phyloP scores from a whole-genome alignment of 148 eudicot species.

The Amaranthus cruentus region DNA sequence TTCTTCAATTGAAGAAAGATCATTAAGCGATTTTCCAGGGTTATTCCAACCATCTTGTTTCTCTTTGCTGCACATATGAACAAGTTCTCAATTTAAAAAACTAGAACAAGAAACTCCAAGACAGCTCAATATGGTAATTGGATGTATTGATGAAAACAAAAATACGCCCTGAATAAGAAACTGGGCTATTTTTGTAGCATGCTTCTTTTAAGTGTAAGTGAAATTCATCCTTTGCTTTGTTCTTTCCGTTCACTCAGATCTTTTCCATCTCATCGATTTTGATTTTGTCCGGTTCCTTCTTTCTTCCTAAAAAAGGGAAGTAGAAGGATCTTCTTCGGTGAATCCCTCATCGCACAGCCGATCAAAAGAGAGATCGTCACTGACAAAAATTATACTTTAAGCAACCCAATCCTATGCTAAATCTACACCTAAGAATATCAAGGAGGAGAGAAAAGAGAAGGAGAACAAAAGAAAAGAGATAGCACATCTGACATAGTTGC shows the following conservation, averaged over 20 bases:
- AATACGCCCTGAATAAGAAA: not conserved
- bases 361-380: no score
- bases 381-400: no score
- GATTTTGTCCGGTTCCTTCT: not conserved
- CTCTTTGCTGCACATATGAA: slow-evolving; percentile 26
- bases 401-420: no score
- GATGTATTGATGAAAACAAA: no score
- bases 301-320: no score
- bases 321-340: no score
- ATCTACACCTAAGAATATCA: no score
- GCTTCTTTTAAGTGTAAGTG: slow-evolving; percentile 4
- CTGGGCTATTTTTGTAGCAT: not conserved
- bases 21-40: slow-evolving; percentile 26
- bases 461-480: no score
- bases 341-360: no score
- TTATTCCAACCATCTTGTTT: slow-evolving; percentile 23
- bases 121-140: no score
- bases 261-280: not conserved
- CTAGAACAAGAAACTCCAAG: not conserved
- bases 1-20: slow-evolving; percentile 21
- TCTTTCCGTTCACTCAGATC: slow-evolving; percentile 13
- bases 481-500: no score
- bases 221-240: not conserved
- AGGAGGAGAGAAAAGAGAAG: no score
- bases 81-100: not conserved